These are phyloP conservation scores for Boletus rufocinnamomeus DNA, from an alignment of 768 basidiomycete genomes.

Conservation along the genomic window DNA sequence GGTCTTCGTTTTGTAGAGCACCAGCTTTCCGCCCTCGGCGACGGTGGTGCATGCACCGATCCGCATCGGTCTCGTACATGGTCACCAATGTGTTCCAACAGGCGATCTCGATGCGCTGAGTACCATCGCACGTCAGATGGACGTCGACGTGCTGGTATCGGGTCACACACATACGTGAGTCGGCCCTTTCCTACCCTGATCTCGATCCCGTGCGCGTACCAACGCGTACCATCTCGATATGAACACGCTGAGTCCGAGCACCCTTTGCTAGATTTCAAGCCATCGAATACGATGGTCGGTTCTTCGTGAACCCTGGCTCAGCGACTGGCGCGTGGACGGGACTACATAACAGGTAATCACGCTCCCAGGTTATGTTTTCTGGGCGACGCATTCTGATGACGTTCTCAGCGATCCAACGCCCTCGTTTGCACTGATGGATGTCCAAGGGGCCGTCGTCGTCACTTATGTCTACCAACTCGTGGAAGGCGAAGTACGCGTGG, in stretches of 20 bases:
- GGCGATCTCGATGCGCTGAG: conserved; percentile 92
- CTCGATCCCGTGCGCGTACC: not conserved
- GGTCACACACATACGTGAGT: conserved; percentile 94
- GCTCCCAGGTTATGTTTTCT: not conserved
- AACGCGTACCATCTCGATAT: not conserved
- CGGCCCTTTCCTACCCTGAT: not conserved
- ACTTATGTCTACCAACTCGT: conserved; percentile 97
- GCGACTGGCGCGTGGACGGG: conserved; percentile 96
- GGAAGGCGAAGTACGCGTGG: conserved; percentile 90
- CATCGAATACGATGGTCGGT: conserved; percentile 85
- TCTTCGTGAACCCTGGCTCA: conserved; percentile 95
- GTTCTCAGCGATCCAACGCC: conserved; percentile 75
- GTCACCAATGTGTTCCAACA: conserved; percentile 89
- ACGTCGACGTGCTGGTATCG: conserved; percentile 92
- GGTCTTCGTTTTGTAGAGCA: conserved; percentile 42
- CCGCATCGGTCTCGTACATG: conserved; percentile 90
- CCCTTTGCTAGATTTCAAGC: conserved; percentile 76
- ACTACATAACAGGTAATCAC: conserved; percentile 14
- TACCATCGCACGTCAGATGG: conserved; percentile 91
- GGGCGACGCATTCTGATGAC: not conserved
- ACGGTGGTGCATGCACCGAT: conserved; percentile 84
- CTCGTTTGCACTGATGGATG: conserved; percentile 96
- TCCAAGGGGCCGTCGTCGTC: conserved; percentile 95
- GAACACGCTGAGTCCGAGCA: not conserved
- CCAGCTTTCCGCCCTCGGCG: conserved; percentile 75